Evolutionary conservation across 257 asterid species (phyloP), one percentile per base, ranked within the genome.

Genomic region (Nicotiana noctiflora): DNA sequence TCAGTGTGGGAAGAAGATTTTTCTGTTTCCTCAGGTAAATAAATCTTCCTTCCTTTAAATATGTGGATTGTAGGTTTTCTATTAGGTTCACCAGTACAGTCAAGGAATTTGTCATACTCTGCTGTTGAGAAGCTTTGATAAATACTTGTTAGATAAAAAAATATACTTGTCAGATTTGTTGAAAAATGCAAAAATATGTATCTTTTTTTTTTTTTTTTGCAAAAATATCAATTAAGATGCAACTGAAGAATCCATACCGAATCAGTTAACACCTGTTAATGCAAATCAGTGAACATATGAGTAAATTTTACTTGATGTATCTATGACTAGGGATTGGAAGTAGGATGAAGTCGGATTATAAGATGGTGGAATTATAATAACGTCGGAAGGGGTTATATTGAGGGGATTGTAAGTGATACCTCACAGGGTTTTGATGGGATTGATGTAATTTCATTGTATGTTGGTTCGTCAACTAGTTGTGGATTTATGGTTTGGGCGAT

Each of bases 11-110:
- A 82, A 84, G 82, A 91, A 90, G 86, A 79, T 90, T 18, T 91
- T 89, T 86, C 68, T 93, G 76, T 82, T 91, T 40, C 97, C 94
- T 52, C 97, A 91, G 97, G 97, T 93, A 76, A 79, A 31, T 76
- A 44, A 72, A 72, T 62, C 63, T 60, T 53, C 56, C 46, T 21
- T 49, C 25, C 27, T 59, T 25, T 27, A 32, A 65, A 32, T 81
- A 19, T 0, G 5, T 51, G 65, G 8, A 57, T 40, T 63, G 78
- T 76, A 46, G 2, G 34, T 21, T 3, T 44, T 44, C 37, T 46
- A 21, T 13, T 70, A 12, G 77, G 57, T 70, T 40, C 21, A 44
- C 34, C 59, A 44, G 37, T 70, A 44, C 59, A 21, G 7, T 44
- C 57, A 11, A 6, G 77, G 77, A 70, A 19, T 37, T 37, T 44